A percentile compares a stretch with the other conserved stretches of the same genome.
phyloP scores from a whole-genome alignment of 139 green algal genomes.

The Chlorella sp. region DNA sequence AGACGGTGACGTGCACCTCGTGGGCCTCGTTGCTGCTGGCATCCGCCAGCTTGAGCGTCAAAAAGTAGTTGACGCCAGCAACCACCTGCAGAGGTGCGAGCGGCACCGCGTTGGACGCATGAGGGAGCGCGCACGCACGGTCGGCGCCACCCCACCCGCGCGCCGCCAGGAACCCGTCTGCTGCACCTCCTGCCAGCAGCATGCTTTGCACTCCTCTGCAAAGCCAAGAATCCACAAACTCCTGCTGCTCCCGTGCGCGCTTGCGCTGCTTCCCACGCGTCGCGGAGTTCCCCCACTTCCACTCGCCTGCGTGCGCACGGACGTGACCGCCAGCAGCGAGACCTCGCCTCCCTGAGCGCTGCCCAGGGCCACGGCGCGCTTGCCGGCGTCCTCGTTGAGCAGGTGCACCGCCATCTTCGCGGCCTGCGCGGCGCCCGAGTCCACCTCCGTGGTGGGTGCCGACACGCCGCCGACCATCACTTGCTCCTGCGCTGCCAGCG shows the following conservation, averaged over 20 bases:
- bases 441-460: no score
- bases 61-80: conserved; percentile 3
- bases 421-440: no score
- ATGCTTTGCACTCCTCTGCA: no score
- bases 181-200: no score
- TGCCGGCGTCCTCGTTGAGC: neutral
- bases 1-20: neutral
- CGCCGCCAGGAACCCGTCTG: no score
- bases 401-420: neutral
- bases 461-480: no score
- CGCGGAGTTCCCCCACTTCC: neutral
- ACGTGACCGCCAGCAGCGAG: neutral
- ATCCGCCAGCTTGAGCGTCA: conserved; percentile 1
- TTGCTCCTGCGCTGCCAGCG: no score
- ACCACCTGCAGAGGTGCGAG: neutral
- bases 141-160: no score
- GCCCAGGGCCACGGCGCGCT: neutral
- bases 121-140: no score
- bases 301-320: neutral
- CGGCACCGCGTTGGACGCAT: no score
- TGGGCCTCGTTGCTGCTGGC: neutral
- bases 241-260: no score
- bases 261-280: neutral
- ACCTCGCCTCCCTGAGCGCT: neutral
- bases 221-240: no score